A percentile compares a stretch with the other conserved stretches of the same genome.
These are phyloP conservation scores for Galeopsis tetrahit DNA, from an alignment of 257 asterid species.

Conservation along the genomic window DNA sequence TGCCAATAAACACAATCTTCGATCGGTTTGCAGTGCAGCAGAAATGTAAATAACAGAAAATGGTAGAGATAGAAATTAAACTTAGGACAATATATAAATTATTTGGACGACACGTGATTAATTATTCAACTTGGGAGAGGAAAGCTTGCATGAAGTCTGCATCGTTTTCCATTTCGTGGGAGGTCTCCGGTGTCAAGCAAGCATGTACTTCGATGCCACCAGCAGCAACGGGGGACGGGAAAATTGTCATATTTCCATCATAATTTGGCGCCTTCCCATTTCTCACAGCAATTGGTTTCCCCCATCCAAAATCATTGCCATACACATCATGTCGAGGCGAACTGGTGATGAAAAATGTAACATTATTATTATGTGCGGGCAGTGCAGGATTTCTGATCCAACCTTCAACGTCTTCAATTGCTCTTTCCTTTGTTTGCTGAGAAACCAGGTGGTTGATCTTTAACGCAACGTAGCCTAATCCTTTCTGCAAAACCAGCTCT, in stretches of 20 bases:
- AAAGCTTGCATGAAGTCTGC: conserved; percentile 43
- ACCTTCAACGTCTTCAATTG: background rate
- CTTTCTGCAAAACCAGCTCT: conserved; percentile 23
- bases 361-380: background rate
- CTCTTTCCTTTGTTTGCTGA: conserved; percentile 29
- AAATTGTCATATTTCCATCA: conserved; percentile 49
- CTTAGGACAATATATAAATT: too few species aligned
- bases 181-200: conserved; percentile 23
- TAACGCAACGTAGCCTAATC: conserved; percentile 38
- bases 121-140: too few species aligned
- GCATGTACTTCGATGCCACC: conserved; percentile 46
- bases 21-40: too few species aligned
- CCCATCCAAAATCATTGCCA: too few species aligned
- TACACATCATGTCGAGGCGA: conserved; percentile 57
- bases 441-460: conserved; percentile 38
- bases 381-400: conserved; percentile 41
- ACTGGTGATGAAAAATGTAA: conserved; percentile 36
- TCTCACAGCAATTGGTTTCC: too few species aligned
- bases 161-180: conserved; percentile 43
- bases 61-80: too few species aligned
- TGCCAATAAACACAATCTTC: too few species aligned
- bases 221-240: conserved; percentile 39
- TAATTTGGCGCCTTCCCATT: conserved; percentile 29
- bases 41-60: too few species aligned
- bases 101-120: too few species aligned